Evolutionary conservation across 208 protist species (phyloP), one percentile per base, ranked within the genome.

Genomic region (Trypanosoma mega): DNA sequence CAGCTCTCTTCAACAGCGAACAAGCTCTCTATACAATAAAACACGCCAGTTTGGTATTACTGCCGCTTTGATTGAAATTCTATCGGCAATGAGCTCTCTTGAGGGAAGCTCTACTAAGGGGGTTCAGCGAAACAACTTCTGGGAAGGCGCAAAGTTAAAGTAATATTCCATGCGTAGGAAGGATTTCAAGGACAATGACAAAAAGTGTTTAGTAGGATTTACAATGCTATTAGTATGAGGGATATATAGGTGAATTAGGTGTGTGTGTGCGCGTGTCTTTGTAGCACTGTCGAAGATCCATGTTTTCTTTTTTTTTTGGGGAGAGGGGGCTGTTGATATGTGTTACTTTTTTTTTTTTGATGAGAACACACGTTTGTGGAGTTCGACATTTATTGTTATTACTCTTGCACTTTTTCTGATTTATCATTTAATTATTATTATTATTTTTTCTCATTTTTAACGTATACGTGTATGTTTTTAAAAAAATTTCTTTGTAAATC

Each of bases 21-120:
- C 89, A n/a, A 92, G 85, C 58, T 92, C 83, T 18, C 53, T 95
- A 34, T 96, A 93, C 79, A 96, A 96, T 72, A 96, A 96, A 76
- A 93, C 87, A 18, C 85, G 89, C 20, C 86, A 96, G 71, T 85
- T 77, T 63, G 87, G 79, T 71, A 96, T 96, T 67, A 96, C 89
- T 14, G 86, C 89, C 29, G 84, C 86, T 11, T 76, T 96, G 18
- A 93, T 96, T 49, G 89, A 96, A 69, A 92, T 96, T 83, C 83
- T 96, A 52, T 92, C 84, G 2, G 87, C 89, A 30, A 93, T 96
- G 89, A 92, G 85, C 54, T 91, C 89, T 43, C 68, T 96, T n/a
- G 85, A 90, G 71, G 80, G 89, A 50, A 90, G 75, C 52, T 47
- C 80, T 21, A 80, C 80, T 3, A 93, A 88, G 75, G 82, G 85